A percentile compares a stretch with the other conserved stretches of the same genome.
Conservation (phyloP, 1,139 yeast genomes). For the Candida smagusa region DNA sequence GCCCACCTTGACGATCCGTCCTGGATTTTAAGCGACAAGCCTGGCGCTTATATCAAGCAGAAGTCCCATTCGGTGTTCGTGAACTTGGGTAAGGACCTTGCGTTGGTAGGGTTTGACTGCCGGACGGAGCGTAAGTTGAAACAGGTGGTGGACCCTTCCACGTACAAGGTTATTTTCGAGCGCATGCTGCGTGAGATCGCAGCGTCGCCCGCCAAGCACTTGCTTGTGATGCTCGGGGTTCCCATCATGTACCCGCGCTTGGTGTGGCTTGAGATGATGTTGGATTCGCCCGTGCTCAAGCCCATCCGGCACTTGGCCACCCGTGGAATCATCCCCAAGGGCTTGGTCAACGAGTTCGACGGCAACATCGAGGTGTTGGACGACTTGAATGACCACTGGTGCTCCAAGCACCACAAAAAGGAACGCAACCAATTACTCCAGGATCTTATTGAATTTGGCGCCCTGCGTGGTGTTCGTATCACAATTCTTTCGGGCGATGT, state of each 20-base stretch:
- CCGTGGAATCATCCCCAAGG: conserved; percentile 56
- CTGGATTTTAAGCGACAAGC: conserved; percentile 52
- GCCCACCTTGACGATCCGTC: conserved; percentile 43
- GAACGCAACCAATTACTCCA: conserved; percentile 68
- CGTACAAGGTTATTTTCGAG: conserved; percentile 61
- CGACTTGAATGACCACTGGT: conserved; percentile 96
- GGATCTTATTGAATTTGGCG: conserved; percentile 60
- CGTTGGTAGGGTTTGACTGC: conserved; percentile 81
- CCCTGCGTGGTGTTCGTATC: conserved; percentile 61
- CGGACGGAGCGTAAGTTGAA: conserved; percentile 79
- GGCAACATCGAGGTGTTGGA: conserved; percentile 88
- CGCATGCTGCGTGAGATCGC: conserved; percentile 56
- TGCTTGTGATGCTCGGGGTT: conserved; percentile 82
- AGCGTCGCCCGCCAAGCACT: conserved; percentile 60
- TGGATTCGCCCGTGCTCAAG: conserved; percentile 56
- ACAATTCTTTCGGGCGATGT: conserved; percentile 93
- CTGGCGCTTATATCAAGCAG: conserved; percentile 68
- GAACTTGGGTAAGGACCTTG: conserved; percentile 70
- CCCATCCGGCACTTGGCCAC: conserved; percentile 71
- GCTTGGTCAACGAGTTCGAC: conserved; percentile 84
- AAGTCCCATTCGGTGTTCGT: conserved; percentile 65
- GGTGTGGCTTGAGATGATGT: conserved; percentile 80
- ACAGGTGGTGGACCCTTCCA: conserved; percentile 50
- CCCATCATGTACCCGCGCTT: conserved; percentile 93
- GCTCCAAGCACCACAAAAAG: conserved; percentile 75